These are phyloP conservation scores for Typha latifolia DNA, from an alignment of 176 grass and related monocot species.

Conservation along the genomic window DNA sequence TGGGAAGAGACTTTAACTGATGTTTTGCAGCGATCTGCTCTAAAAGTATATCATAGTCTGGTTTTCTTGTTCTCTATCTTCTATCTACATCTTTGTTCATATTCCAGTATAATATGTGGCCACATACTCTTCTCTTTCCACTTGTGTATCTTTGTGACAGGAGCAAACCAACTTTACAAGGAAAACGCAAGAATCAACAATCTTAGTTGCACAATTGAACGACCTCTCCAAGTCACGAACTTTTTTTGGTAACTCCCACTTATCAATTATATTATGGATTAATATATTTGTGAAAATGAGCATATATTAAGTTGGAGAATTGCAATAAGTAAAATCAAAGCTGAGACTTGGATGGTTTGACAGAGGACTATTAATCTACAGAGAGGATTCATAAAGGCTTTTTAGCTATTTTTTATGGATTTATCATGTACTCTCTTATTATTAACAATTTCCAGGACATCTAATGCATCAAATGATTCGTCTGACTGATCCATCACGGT, in stretches of 20 bases:
- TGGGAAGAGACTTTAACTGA: conserved; percentile 50
- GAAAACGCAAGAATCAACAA: conserved; percentile 20
- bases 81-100: background rate
- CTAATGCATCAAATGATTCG: conserved; percentile 49
- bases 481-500: conserved; percentile 43
- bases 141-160: conserved; percentile 22
- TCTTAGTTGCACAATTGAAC: conserved; percentile 31
- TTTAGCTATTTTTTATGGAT: background rate
- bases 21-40: conserved; percentile 39
- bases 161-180: conserved; percentile 35
- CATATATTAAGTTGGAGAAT: too few relatives aligned
- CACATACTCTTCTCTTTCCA: background rate
- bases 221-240: conserved; percentile 20
- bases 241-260: conserved; percentile 47
- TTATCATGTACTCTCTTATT: background rate
- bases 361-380: too few relatives aligned
- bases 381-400: conserved; percentile 1
- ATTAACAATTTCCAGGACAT: conserved; percentile 34
- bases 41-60: conserved; percentile 24
- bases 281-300: background rate
- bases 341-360: too few relatives aligned
- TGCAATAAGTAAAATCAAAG: too few relatives aligned
- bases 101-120: background rate
- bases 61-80: background rate
- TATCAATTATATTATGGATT: background rate